Evolutionary conservation across 257 asterid genomes (phyloP), one percentile per base, ranked within the genome.

Genomic region (Lithospermum erythrorhizon): DNA sequence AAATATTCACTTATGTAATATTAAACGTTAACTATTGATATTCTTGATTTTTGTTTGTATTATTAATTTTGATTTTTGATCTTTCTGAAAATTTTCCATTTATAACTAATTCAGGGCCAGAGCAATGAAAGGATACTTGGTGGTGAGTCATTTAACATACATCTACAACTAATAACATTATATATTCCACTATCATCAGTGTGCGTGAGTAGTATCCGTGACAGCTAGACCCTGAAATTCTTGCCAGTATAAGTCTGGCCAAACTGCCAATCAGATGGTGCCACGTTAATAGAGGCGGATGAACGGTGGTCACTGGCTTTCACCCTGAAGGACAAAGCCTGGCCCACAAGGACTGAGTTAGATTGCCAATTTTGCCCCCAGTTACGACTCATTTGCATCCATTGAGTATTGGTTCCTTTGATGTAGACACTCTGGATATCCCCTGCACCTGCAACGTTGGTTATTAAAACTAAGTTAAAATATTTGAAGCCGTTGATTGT

Each of bases 311-410:
- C 97, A 41, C 94, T 79, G 65, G 73, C 84, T 15, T 71, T 74
- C 27, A 89, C 89, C 18, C 95, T 63, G 59, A 89, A 84, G 14
- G 95, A 89, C 66, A 89, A 59, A 15, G 95, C 70, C 61, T 87
- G 96, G 6, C 95, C 95, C 1, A 60, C 70, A 0, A 87, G 68
- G 13, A 61, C 54, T 0, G 87, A 66, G 48, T 72, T 81, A 49
- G 87, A 68, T 60, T 87, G 87, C 96, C 96, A 87, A 41, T 85
- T 85, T 56, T 87, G 95, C 41, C 96, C 96, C 96, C 96, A 85
- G 65, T 87, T 87, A 0, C 95, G 82, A 65, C 85, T 85, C 84
- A 87, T 77, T 0, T 81, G 16, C 53, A 83, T 9, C 96, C 96
- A 87, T 52, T 76, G 74, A 0, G 87, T 87, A 4, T 70, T 79